phyloP scores from a whole-genome alignment of 768 basidiomycete species.

The Trametes cingulata region DNA sequence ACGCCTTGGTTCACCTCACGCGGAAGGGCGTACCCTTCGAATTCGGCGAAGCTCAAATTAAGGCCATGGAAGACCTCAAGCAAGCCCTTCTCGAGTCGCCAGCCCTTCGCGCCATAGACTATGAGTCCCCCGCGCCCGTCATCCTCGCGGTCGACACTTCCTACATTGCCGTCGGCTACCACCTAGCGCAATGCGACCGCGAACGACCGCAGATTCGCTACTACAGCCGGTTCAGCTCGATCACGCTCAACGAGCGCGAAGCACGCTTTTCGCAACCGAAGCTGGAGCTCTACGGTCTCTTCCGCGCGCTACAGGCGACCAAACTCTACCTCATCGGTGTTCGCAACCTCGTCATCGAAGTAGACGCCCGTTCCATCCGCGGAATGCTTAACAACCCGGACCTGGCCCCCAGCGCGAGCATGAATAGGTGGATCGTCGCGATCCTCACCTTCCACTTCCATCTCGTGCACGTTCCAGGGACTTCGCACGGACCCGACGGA shows the following conservation, averaged over 20 bases:
- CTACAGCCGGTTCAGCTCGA: conserved; percentile 40
- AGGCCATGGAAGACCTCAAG: conserved; percentile 25
- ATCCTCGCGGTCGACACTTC: conserved; percentile 31
- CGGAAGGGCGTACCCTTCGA: conserved; percentile 24
- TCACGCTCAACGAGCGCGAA: conserved; percentile 36
- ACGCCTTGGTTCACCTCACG: conserved; percentile 24
- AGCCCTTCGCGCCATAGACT: conserved; percentile 24
- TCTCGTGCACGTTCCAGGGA: conserved; percentile 38
- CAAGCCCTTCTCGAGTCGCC: conserved; percentile 6
- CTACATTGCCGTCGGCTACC: conserved; percentile 27
- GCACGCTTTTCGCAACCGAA: conserved; percentile 35
- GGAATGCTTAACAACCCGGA: conserved; percentile 36
- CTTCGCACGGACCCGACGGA: conserved; percentile 32
- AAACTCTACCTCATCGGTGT: conserved; percentile 32
- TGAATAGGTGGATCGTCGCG: conserved; percentile 44
- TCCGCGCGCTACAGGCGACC: conserved; percentile 10
- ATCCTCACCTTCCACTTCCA: conserved; percentile 39
- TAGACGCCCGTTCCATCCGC: conserved; percentile 35
- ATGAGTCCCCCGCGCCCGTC: conserved; percentile 11
- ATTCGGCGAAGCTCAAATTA: conserved; percentile 11
- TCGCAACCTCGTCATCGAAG: neutral
- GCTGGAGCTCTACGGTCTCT: conserved; percentile 30
- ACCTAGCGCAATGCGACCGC: conserved; percentile 28
- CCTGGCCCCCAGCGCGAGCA: conserved; percentile 36
- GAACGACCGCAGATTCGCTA: conserved; percentile 15